Base-by-base conservation (phyloP, 2,329 filamentous ascomycete species). In the Fusarium buxicola region DNA sequence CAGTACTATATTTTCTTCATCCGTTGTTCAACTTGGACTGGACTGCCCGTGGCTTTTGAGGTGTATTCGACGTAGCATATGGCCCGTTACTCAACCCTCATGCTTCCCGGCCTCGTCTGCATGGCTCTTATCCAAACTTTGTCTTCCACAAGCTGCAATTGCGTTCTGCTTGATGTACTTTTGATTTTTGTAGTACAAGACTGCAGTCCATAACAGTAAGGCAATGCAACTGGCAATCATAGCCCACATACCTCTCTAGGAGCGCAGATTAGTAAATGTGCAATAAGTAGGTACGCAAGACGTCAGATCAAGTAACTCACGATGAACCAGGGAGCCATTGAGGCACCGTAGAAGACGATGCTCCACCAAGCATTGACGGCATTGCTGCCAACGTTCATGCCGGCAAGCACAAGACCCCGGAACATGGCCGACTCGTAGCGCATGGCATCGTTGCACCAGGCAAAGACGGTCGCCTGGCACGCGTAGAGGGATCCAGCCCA, bases 301-400 rank as follows among this genome's bases (percentile, higher is more conserved):
- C 1, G 12, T 10, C 3, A 2, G 15, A 15, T 1, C 5, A 3
- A 3, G 7, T 10, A 3, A 77, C 84, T 79, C 72, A 86, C 84
- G 34, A 74, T 86, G 59, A 91, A 91, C 77, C 83, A 84, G 0
- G 89, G 89, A 4, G 89, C 89, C 73, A 85, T 83, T 3, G 84
- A 82, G 1, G 88, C 89, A 0, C 86, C 84, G 67, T 91, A 92
- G 61, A 92, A 92, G 1, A 92, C 65, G 35, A 92, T 85, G 58
- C 82, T 86, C 89, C 89, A 92, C 88, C 88, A 92, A 0, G 88
- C 86, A 67, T 92, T 91, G 7, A 92, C 80, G 0, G 86, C 85
- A 68, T 89, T 90, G 68, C 81, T 89, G 1, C 86, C 86, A 66
- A 88, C 51, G 58, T 91, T 92, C 89, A 92, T 92, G 11, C 86